Conservation (phyloP, 2,329 filamentous ascomycete genomes). For the Fusarium nematophilum region DNA sequence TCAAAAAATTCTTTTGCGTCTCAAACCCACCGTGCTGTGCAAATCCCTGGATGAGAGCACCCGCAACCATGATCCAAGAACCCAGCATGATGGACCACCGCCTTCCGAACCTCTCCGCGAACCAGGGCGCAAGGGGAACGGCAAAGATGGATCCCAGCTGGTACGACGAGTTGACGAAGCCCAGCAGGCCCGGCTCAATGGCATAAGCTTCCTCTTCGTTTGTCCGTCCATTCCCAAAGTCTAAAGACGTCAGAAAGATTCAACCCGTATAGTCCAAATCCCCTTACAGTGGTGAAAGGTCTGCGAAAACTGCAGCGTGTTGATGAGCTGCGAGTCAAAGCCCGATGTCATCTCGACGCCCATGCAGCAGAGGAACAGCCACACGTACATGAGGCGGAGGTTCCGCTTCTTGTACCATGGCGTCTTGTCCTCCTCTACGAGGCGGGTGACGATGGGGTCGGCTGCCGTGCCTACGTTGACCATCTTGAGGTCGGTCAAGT, state of each 20-base stretch:
- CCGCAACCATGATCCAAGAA: constrained; percentile 64
- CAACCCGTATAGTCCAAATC: rapidly evolving
- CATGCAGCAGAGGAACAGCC: constrained; percentile 64
- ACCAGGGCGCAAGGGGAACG: constrained; percentile 63
- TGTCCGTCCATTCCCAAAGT: constrained; percentile 28
- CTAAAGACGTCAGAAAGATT: constrained; percentile 15
- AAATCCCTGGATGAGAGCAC: constrained; percentile 66
- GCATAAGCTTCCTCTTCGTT: constrained; percentile 33
- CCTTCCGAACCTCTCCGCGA: constrained; percentile 59
- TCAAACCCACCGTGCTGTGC: constrained; percentile 51
- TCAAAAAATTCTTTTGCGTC: not conserved
- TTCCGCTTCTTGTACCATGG: constrained; percentile 67
- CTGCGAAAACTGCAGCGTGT: constrained; percentile 54
- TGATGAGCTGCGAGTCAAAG: constrained; percentile 62
- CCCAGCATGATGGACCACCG: constrained; percentile 67
- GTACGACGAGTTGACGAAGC: constrained; percentile 65
- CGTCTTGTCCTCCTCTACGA: constrained; percentile 46
- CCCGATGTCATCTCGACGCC: constrained; percentile 68
- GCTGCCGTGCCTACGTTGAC: constrained; percentile 34
- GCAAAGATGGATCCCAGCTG: constrained; percentile 65
- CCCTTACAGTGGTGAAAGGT: constrained; percentile 52
- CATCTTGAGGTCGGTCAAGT: constrained; percentile 14
- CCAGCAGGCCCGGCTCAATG: constrained; percentile 50
- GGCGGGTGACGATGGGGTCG: constrained; percentile 46
- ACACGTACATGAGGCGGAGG: constrained; percentile 61